phyloP scores from a whole-genome alignment of 495 filamentous ascomycete species.

The Penicillium desertorum region DNA sequence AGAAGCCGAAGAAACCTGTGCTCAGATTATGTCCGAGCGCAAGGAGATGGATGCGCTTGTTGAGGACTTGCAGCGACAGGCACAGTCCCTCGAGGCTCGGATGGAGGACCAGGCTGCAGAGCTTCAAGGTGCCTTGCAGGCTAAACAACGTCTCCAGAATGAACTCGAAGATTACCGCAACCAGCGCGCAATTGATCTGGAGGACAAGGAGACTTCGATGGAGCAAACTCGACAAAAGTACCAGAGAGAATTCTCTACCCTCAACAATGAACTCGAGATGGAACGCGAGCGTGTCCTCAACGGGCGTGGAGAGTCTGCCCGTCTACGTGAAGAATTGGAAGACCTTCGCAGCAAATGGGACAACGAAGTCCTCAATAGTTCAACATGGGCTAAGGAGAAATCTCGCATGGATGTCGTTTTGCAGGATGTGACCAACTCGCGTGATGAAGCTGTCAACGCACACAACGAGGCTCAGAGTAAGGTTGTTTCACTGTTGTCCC shows the following conservation, averaged over 20 bases:
- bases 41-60: slow-evolving; percentile 85
- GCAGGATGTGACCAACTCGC: slow-evolving; percentile 81
- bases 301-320: slow-evolving; percentile 64
- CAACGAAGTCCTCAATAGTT: slow-evolving; percentile 95
- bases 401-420: slow-evolving; percentile 85
- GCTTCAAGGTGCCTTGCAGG: slow-evolving; percentile 78
- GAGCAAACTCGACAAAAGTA: slow-evolving; percentile 98
- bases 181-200: slow-evolving; percentile 91
- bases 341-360: slow-evolving; percentile 97
- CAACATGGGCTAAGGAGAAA: slow-evolving; percentile 98
- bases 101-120: slow-evolving; percentile 92
- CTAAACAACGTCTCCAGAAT: slow-evolving; percentile 93
- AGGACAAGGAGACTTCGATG: slow-evolving; percentile 94
- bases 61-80: slow-evolving; percentile 87
- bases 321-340: slow-evolving; percentile 90
- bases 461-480: slow-evolving; percentile 94
- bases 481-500: slow-evolving; percentile 86
- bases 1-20: slow-evolving; percentile 89
- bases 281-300: slow-evolving; percentile 82
- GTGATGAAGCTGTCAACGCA: slow-evolving; percentile 87
- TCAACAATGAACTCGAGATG: slow-evolving; percentile 90
- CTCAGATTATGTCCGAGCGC: slow-evolving; percentile 86
- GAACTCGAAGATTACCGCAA: slow-evolving; percentile 97
- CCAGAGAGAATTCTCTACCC: slow-evolving; percentile 82
- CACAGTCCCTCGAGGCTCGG: slow-evolving; percentile 84